phyloP scores from a whole-genome alignment of 78 protist species.

The Mastigamoeba balamuthi region DNA sequence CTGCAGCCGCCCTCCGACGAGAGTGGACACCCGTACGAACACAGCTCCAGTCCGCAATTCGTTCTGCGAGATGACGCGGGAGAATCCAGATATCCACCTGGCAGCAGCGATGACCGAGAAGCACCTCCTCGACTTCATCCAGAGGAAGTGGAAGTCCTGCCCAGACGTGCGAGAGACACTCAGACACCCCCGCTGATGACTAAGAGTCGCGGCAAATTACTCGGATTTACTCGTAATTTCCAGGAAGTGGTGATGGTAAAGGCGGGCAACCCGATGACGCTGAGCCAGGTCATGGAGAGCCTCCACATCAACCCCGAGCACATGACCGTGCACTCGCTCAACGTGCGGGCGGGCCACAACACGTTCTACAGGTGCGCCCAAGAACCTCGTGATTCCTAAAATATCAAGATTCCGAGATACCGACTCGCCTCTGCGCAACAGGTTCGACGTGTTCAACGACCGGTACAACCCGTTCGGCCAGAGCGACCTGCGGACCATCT shows the following conservation, averaged over 20 bases:
- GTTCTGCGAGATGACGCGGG: too few relatives aligned
- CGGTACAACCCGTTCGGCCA: slow-evolving; percentile 86
- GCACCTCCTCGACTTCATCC: slow-evolving; percentile 91
- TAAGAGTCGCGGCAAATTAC: too few relatives aligned
- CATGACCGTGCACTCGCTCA: slow-evolving; percentile 82
- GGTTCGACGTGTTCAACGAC: slow-evolving; percentile 88
- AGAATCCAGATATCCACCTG: slow-evolving; percentile 92
- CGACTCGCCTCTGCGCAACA: too few relatives aligned
- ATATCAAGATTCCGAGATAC: too few relatives aligned
- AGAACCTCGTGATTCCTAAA: too few relatives aligned
- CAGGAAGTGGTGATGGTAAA: slow-evolving; percentile 40
- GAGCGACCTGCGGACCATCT: slow-evolving; percentile 74
- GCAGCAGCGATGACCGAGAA: slow-evolving; percentile 85
- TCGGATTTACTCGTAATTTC: too few relatives aligned
- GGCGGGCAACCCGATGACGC: slow-evolving; percentile 70
- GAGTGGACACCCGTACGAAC: background rate
- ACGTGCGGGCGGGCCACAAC: slow-evolving; percentile 25
- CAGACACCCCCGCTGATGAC: too few relatives aligned
- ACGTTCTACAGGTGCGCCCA: too few relatives aligned
- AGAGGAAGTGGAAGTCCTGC: slow-evolving; percentile 36
- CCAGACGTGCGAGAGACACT: too few relatives aligned
- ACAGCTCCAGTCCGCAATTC: too few relatives aligned
- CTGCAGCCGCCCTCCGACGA: background rate
- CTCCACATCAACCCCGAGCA: slow-evolving; percentile 50
- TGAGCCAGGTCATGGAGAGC: slow-evolving; percentile 64